These are phyloP conservation scores for Ceratocystis smalleyi DNA, from an alignment of 2,329 filamentous ascomycete species.

Conservation along the genomic window DNA sequence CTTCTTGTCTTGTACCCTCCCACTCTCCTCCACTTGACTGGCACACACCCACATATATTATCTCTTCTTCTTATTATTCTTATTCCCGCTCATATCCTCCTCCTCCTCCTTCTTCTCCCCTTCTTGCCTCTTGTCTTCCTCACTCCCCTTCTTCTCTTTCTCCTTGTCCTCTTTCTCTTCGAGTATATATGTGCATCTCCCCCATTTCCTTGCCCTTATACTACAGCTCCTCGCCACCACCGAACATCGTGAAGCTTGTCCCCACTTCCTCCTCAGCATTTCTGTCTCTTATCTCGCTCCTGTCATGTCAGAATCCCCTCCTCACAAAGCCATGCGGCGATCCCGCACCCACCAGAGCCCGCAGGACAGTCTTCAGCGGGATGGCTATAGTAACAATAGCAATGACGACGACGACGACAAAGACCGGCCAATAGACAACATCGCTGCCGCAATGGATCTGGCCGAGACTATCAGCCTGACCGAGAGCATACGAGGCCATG, in stretches of 20 bases:
- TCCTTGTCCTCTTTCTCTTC: too few species aligned
- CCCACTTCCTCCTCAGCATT: slow-evolving; percentile 17
- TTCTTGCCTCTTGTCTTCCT: not conserved
- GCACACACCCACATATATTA: not conserved
- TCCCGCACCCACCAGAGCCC: slow-evolving; percentile 8
- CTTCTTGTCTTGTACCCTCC: not conserved
- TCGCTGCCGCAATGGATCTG: not conserved
- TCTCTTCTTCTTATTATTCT: not conserved
- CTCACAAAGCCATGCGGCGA: slow-evolving; percentile 7
- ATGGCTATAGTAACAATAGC: not conserved
- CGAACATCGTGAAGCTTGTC: not conserved
- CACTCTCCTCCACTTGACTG: too few species aligned
- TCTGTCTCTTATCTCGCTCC: not conserved
- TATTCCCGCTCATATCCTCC: not conserved
- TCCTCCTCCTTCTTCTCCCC: not conserved
- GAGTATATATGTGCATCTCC: too few species aligned
- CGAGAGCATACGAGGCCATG: slow-evolving; percentile 30
- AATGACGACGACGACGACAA: not conserved
- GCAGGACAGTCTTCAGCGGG: not conserved
- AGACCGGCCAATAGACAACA: not conserved
- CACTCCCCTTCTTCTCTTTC: not conserved
- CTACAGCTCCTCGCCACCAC: too few species aligned
- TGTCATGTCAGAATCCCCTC: slow-evolving; percentile 9
- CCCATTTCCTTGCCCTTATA: too few species aligned
- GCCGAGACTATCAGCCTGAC: slow-evolving; percentile 27